Percentiles rank a stretch among this genome's conserved stretches.
Evolutionary conservation across 108 stramenopile genomes (phyloP).

Genomic region (Nitzschia sp.): DNA sequence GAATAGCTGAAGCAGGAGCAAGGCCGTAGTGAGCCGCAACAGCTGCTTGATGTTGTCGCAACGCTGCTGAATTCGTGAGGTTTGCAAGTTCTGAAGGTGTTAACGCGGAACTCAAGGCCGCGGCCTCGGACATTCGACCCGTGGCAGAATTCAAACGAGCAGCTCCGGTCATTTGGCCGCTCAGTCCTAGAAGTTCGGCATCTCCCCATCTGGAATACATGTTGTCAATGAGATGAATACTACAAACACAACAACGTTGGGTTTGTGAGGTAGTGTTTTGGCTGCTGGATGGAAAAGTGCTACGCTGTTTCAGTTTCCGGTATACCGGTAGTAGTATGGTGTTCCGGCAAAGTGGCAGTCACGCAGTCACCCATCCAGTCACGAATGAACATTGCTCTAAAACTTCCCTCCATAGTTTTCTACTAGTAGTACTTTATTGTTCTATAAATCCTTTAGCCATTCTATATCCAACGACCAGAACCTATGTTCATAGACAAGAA

Average conservation of each 20-base stretch:
- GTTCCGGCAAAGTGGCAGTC: too few species aligned
- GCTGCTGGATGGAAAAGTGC: too few species aligned
- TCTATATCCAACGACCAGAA: conserved; percentile 16
- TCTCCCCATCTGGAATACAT: conserved; percentile 1
- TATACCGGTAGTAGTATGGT: too few species aligned
- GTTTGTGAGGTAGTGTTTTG: too few species aligned
- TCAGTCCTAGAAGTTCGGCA: not conserved
- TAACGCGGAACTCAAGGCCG: not conserved
- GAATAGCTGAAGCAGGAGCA: not conserved
- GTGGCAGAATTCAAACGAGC: not conserved
- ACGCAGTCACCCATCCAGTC: not conserved
- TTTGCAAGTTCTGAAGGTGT: not conserved
- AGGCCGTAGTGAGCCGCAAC: not conserved
- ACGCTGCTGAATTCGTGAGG: not conserved
- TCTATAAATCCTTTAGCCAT: conserved; percentile 8
- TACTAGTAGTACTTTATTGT: not conserved
- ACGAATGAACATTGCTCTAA: too few species aligned
- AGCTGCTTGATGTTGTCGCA: not conserved
- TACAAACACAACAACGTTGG: too few species aligned
- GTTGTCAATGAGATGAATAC: not conserved
- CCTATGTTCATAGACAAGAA: not conserved
- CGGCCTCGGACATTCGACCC: not conserved
- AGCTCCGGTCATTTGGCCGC: not conserved
- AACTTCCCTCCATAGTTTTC: too few species aligned
- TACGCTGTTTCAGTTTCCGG: too few species aligned